A percentile compares a stretch with the other conserved stretches of the same genome.
Conservation (phyloP, 495 filamentous ascomycete species). For the Podospora pseudopauciseta region DNA sequence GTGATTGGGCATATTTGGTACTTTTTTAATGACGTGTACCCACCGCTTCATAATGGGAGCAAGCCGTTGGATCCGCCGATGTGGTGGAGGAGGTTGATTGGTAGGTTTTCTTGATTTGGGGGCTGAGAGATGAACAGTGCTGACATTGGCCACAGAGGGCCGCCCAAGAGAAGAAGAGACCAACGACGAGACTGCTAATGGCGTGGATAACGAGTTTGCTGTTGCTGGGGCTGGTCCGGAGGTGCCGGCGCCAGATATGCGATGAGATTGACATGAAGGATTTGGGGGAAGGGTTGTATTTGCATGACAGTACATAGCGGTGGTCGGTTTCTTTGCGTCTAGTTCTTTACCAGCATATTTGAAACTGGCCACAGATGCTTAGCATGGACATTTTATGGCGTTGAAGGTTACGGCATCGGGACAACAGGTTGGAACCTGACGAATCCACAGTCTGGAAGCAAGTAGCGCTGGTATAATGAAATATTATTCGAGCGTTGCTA, state of each 20-base stretch:
- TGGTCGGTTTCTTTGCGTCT: neutral
- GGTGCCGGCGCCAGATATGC: slow-evolving; percentile 31
- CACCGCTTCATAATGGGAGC: slow-evolving; percentile 78
- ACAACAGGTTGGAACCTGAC: neutral
- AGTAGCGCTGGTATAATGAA: neutral
- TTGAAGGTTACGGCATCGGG: neutral
- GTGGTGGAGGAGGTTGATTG: slow-evolving; percentile 91
- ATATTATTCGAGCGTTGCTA: neutral
- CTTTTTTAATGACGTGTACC: slow-evolving; percentile 96
- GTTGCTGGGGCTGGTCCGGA: slow-evolving; percentile 38
- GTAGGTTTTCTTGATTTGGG: slow-evolving; percentile 14
- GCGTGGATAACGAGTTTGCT: slow-evolving; percentile 51
- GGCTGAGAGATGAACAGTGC: neutral
- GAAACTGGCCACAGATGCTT: neutral
- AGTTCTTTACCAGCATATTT: neutral
- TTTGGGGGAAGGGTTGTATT: neutral
- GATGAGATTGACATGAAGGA: slow-evolving; percentile 17
- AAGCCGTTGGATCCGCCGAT: slow-evolving; percentile 84
- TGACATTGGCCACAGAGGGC: slow-evolving; percentile 32
- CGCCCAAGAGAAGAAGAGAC: slow-evolving; percentile 23
- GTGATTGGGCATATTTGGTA: slow-evolving; percentile 96
- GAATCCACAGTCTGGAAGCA: neutral
- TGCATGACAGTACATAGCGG: neutral
- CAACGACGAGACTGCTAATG: slow-evolving; percentile 43
- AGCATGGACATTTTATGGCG: neutral